Percentiles rank a stretch among this genome's conserved stretches.
These are phyloP conservation scores for Tuber indicum DNA, from an alignment of 495 filamentous ascomycete genomes.

Conservation along the genomic window DNA sequence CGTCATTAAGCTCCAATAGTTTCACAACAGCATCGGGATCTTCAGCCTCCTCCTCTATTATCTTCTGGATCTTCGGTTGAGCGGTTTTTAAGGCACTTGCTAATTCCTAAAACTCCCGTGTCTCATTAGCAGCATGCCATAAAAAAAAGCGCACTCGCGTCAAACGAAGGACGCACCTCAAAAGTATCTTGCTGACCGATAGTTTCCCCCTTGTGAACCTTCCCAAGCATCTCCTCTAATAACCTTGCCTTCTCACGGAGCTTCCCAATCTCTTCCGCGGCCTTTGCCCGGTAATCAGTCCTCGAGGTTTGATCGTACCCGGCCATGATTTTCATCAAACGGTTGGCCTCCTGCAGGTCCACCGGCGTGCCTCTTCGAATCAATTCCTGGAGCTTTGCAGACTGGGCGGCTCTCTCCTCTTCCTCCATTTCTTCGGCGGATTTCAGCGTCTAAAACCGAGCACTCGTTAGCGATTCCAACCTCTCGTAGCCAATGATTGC, in stretches of 20 bases:
- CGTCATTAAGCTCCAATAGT: conserved; percentile 93
- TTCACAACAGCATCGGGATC: conserved; percentile 94
- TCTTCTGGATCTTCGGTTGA: conserved; percentile 96
- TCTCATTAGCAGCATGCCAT: conserved; percentile 9
- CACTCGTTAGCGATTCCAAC: conserved; percentile 33
- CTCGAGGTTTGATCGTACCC: conserved; percentile 91
- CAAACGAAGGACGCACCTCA: conserved; percentile 51
- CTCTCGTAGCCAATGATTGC: background rate
- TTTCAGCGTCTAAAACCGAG: conserved; percentile 66
- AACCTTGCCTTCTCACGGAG: conserved; percentile 89
- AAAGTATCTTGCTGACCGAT: conserved; percentile 89
- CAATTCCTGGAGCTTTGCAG: conserved; percentile 92
- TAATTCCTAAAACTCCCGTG: conserved; percentile 56
- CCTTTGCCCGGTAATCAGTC: conserved; percentile 95
- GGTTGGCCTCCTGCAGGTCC: conserved; percentile 91
- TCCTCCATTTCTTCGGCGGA: conserved; percentile 99
- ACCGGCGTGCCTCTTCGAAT: conserved; percentile 86
- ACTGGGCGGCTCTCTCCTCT: conserved; percentile 88
- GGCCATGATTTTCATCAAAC: conserved; percentile 98
- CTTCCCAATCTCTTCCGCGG: conserved; percentile 86
- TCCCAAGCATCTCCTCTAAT: conserved; percentile 85
- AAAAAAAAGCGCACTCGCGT: conserved; percentile 1
- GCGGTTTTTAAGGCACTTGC: conserved; percentile 86
- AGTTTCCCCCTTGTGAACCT: conserved; percentile 71
- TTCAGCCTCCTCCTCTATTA: conserved; percentile 98